Conservation (phyloP, 441 rosid genomes). For the Manihot esculenta region DNA sequence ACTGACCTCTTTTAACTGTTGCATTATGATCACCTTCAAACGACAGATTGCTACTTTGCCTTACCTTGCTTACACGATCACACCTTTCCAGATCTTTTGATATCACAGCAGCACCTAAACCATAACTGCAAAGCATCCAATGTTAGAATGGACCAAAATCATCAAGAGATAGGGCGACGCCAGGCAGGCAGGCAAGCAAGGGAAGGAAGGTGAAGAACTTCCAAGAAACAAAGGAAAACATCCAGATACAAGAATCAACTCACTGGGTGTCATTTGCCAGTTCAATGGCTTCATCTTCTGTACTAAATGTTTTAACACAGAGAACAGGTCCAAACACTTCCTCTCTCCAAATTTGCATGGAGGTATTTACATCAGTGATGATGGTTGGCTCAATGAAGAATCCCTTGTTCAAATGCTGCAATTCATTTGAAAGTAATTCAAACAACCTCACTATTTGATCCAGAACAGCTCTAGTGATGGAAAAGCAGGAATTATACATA, state of each 20-base stretch:
- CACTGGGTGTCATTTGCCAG: conserved; percentile 92
- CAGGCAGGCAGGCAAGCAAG: too few species aligned
- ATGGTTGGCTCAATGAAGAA: conserved; percentile 82
- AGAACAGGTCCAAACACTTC: conserved; percentile 98
- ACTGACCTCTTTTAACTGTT: conserved; percentile 4
- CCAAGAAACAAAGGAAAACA: neutral
- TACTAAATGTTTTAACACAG: conserved; percentile 77
- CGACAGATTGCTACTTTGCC: conserved; percentile 14
- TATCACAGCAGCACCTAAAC: conserved; percentile 82
- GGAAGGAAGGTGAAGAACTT: neutral
- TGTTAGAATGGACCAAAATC: conserved; percentile 16
- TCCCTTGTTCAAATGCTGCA: conserved; percentile 83
- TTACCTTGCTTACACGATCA: conserved; percentile 87
- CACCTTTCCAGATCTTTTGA: conserved; percentile 90
- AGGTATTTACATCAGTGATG: conserved; percentile 65
- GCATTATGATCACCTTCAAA: neutral
- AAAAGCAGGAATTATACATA: conserved; percentile 22
- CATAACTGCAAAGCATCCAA: conserved; percentile 52
- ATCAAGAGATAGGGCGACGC: neutral
- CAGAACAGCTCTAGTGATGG: conserved; percentile 13
- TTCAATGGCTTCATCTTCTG: conserved; percentile 92
- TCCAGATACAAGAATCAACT: conserved; percentile 33
- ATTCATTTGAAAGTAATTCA: conserved; percentile 22
- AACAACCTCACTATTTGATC: conserved; percentile 13
- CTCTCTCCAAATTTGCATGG: conserved; percentile 99